These are phyloP conservation scores for Chlamydomonas reinhardtii DNA, from an alignment of 163 green algal species.

Conservation along the genomic window DNA sequence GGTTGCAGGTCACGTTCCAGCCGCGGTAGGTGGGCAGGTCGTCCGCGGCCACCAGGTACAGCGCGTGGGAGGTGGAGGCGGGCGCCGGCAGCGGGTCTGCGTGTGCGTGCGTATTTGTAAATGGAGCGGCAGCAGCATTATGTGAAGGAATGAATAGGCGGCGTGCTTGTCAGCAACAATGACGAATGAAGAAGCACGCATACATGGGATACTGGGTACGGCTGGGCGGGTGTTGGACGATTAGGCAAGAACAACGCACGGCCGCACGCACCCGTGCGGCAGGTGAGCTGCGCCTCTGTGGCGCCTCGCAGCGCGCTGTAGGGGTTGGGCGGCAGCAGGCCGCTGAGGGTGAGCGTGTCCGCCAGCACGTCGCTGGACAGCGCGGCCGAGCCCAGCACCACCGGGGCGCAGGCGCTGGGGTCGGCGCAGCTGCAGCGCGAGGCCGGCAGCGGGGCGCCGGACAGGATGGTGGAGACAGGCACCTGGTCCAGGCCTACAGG, in stretches of 20 bases:
- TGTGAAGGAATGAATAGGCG: no score
- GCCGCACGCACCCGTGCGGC: neutral
- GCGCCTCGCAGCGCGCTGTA: slow-evolving; percentile 38
- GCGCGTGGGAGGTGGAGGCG: slow-evolving; percentile 23
- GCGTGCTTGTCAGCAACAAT: no score
- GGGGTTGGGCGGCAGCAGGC: slow-evolving; percentile 49
- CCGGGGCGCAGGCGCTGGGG: slow-evolving; percentile 32
- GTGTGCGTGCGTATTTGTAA: no score
- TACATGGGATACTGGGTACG: no score
- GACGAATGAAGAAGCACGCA: no score
- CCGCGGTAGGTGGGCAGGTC: slow-evolving; percentile 60
- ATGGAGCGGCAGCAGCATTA: no score
- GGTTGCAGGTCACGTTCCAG: slow-evolving; percentile 54
- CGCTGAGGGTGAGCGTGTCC: slow-evolving; percentile 40
- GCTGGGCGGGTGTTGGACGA: no score
- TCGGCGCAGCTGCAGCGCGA: slow-evolving; percentile 45
- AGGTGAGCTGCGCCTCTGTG: slow-evolving; percentile 31
- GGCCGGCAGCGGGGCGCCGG: neutral
- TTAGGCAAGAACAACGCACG: no score
- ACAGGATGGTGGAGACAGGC: neutral
- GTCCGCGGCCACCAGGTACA: slow-evolving; percentile 63
- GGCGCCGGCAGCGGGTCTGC: slow-evolving; percentile 27
- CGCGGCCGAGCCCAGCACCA: slow-evolving; percentile 20
- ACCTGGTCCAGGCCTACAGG: neutral
- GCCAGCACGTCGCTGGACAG: slow-evolving; percentile 2